Percentiles rank a stretch among this genome's conserved stretches.
These are phyloP conservation scores for Stephania japonica DNA, from an alignment of 164 flowering plant species.

Conservation along the genomic window DNA sequence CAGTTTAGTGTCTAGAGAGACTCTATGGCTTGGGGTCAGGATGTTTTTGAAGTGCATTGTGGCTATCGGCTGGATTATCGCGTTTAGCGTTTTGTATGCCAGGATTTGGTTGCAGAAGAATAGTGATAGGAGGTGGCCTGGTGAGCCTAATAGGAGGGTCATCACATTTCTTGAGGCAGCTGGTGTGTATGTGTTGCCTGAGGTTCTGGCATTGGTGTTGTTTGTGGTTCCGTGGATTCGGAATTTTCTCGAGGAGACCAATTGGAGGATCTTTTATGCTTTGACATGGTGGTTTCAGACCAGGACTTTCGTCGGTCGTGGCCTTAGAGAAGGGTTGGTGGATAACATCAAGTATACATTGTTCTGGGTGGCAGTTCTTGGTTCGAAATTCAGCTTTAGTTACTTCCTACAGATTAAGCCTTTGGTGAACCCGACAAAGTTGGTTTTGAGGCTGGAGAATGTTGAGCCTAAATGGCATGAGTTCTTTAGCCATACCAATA, in stretches of 20 bases:
- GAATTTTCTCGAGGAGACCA: slow-evolving; percentile 58
- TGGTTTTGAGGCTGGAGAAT: slow-evolving; percentile 27
- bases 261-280: slow-evolving; percentile 53
- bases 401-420: slow-evolving; percentile 87
- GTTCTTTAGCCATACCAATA: slow-evolving; percentile 57
- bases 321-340: slow-evolving; percentile 75
- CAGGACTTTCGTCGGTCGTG: slow-evolving; percentile 73
- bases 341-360: slow-evolving; percentile 62
- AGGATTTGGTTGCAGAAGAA: slow-evolving; percentile 70
- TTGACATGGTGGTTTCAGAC: slow-evolving; percentile 97
- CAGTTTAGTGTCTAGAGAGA: slow-evolving; percentile 71
- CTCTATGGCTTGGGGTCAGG: slow-evolving; percentile 52
- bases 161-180: slow-evolving; percentile 58
- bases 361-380: slow-evolving; percentile 71
- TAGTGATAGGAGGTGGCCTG: slow-evolving; percentile 51
- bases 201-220: slow-evolving; percentile 58
- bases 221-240: slow-evolving; percentile 74
- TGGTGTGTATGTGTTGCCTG: slow-evolving; percentile 59
- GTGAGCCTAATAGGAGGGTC: slow-evolving; percentile 46
- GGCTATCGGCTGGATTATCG: slow-evolving; percentile 59
- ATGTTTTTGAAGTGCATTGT: slow-evolving; percentile 71
- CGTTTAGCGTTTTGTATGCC: slow-evolving; percentile 62
- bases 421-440: slow-evolving; percentile 63
- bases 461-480: slow-evolving; percentile 59
- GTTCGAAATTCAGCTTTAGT: slow-evolving; percentile 69